phyloP scores from a whole-genome alignment of 176 grass and related monocot species.

The Carex cristatella region DNA sequence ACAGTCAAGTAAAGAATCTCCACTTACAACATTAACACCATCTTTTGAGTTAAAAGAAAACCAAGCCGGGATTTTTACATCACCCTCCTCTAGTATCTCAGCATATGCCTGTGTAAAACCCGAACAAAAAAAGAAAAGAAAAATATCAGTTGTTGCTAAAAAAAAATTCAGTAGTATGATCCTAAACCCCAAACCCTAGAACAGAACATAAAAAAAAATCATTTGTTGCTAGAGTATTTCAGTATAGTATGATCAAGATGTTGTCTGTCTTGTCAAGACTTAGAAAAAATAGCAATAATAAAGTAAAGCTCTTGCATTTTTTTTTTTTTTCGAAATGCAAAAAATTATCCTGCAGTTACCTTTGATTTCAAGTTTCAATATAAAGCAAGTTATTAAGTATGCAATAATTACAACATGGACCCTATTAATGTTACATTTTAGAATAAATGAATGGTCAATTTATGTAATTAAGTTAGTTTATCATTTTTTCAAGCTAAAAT shows the following conservation, averaged over 20 bases:
- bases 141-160: neutral
- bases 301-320: neutral
- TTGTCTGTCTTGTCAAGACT: neutral
- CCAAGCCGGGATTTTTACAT: slow-evolving; percentile 79
- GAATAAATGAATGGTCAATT: neutral
- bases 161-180: neutral
- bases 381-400: neutral
- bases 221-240: too few species aligned
- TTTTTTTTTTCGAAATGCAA: neutral
- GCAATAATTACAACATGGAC: neutral
- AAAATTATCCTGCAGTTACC: neutral
- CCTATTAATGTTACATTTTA: neutral
- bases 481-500: neutral
- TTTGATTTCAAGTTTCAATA: neutral
- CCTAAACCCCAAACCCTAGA: too few species aligned
- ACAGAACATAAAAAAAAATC: too few species aligned
- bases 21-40: slow-evolving; percentile 69
- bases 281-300: neutral
- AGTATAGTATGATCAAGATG: neutral
- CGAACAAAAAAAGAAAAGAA: neutral
- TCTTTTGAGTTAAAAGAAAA: slow-evolving; percentile 97
- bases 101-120: slow-evolving; percentile 61
- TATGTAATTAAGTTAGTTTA: neutral
- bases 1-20: slow-evolving; percentile 80
- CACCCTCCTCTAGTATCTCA: slow-evolving; percentile 77